Evolutionary conservation across 768 basidiomycete species (phyloP).

Genomic region (Suillus placidus): DNA sequence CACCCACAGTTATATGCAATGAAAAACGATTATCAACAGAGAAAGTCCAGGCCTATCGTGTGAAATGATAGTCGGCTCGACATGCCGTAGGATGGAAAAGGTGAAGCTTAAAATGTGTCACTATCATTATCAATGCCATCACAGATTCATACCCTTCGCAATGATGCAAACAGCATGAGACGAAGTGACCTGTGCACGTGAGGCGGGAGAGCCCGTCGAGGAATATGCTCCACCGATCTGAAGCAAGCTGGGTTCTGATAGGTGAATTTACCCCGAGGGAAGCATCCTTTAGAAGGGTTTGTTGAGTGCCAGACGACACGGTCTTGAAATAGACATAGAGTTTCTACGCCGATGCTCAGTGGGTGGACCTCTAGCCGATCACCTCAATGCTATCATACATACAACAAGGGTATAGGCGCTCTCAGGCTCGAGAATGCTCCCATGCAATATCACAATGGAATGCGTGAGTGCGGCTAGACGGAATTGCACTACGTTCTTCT

Average conservation of each 20-base stretch:
- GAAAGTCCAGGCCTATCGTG: slow-evolving; percentile 19
- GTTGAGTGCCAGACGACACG: neutral
- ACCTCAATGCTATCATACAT: slow-evolving; percentile 7
- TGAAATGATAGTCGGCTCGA: slow-evolving; percentile 17
- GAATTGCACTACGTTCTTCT: neutral
- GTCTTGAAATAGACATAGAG: slow-evolving; percentile 6
- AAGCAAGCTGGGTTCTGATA: neutral
- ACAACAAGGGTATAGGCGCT: slow-evolving; percentile 14
- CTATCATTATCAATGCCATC: neutral
- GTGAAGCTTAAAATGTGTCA: slow-evolving; percentile 18
- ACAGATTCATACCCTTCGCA: neutral
- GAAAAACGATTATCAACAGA: slow-evolving; percentile 17
- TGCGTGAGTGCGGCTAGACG: slow-evolving; percentile 22
- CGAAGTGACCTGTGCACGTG: neutral
- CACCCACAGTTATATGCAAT: slow-evolving; percentile 14
- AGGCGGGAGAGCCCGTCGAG: neutral
- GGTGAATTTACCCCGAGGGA: neutral
- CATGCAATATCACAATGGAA: slow-evolving; percentile 21
- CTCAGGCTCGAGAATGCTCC: slow-evolving; percentile 27
- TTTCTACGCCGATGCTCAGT: neutral
- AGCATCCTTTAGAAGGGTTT: neutral
- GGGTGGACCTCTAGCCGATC: slow-evolving; percentile 11
- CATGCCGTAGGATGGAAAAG: slow-evolving; percentile 17
- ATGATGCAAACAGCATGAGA: neutral
- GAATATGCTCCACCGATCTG: neutral